A percentile compares a stretch with the other conserved stretches of the same genome.
phyloP scores from a whole-genome alignment of 805 yeast species.

The Myxozyma lipomycoides region DNA sequence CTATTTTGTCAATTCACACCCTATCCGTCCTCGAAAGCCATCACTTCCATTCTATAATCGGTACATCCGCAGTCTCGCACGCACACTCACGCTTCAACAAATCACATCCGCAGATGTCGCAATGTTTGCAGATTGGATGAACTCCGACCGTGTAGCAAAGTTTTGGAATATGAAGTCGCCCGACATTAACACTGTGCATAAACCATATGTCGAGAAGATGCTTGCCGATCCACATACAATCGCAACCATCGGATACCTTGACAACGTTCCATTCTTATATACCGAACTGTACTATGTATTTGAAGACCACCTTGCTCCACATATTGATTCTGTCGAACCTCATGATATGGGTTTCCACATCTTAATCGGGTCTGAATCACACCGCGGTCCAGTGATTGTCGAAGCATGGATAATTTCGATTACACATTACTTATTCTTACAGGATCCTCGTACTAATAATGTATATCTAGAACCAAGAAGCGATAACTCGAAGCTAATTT shows the following conservation, averaged over 20 bases:
- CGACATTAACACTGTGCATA: slow-evolving; percentile 15
- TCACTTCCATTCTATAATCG: slow-evolving; percentile 22
- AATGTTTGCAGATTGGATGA: slow-evolving; percentile 29
- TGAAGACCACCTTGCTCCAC: slow-evolving; percentile 31
- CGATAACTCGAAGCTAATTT: slow-evolving; percentile 30
- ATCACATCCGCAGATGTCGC: slow-evolving; percentile 14
- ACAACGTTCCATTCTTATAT: slow-evolving; percentile 26
- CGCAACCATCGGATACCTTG: slow-evolving; percentile 29
- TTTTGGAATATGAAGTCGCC: slow-evolving; percentile 29
- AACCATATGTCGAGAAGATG: slow-evolving; percentile 18
- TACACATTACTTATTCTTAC: slow-evolving; percentile 29
- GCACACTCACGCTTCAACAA: slow-evolving; percentile 13
- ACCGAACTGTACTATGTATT: slow-evolving; percentile 32
- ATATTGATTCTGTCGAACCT: slow-evolving; percentile 13
- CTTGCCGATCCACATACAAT: slow-evolving; percentile 21
- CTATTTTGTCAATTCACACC: neutral
- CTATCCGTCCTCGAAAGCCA: neutral
- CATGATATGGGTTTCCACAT: slow-evolving; percentile 33
- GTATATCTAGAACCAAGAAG: slow-evolving; percentile 32
- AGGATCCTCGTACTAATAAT: slow-evolving; percentile 25
- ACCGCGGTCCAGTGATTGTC: slow-evolving; percentile 33
- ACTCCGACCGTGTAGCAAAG: slow-evolving; percentile 28
- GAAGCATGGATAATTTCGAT: slow-evolving; percentile 30
- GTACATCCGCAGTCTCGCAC: slow-evolving; percentile 24
- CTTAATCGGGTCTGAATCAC: slow-evolving; percentile 30